Percentiles rank a stretch among this genome's conserved stretches.
Conservation (phyloP, 768 basidiomycete species). For the Punctularia strigosozonata region DNA sequence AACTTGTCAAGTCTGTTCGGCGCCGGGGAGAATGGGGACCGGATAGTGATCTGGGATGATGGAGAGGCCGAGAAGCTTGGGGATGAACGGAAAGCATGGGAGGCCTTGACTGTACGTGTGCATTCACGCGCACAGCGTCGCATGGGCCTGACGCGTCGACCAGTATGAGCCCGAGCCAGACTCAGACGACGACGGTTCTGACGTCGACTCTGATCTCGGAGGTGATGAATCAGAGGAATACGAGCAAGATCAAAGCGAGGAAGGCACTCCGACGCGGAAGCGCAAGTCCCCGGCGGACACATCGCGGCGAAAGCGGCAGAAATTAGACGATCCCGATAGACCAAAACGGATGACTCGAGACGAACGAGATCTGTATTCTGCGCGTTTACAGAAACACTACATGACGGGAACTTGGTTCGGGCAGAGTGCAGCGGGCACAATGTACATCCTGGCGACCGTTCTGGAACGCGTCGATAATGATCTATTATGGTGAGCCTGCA, state of each 20-base stretch:
- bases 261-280: slow-evolving; percentile 30
- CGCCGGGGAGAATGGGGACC: slow-evolving; percentile 49
- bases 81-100: slow-evolving; percentile 73
- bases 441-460: slow-evolving; percentile 85
- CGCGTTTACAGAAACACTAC: slow-evolving; percentile 73
- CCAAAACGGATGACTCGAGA: slow-evolving; percentile 55
- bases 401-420: slow-evolving; percentile 76
- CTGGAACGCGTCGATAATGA: slow-evolving; percentile 91
- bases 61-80: slow-evolving; percentile 61
- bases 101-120: slow-evolving; percentile 59
- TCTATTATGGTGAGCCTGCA: slow-evolving; percentile 65
- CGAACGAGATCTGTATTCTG: slow-evolving; percentile 51
- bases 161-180: slow-evolving; percentile 74
- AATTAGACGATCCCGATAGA: slow-evolving; percentile 36
- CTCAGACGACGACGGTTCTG: slow-evolving; percentile 45
- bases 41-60: slow-evolving; percentile 90
- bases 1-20: slow-evolving; percentile 82
- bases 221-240: slow-evolving; percentile 32
- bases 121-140: not conserved
- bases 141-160: not conserved
- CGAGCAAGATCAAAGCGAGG: slow-evolving; percentile 28
- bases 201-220: slow-evolving; percentile 28
- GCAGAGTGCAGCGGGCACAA: slow-evolving; percentile 79
- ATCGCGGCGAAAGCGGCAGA: slow-evolving; percentile 45
- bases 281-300: slow-evolving; percentile 32